Percentiles rank a stretch among this genome's conserved stretches.
Evolutionary conservation across 2,329 filamentous ascomycete genomes (phyloP).

Genomic region (Parastagonospora nodorum): DNA sequence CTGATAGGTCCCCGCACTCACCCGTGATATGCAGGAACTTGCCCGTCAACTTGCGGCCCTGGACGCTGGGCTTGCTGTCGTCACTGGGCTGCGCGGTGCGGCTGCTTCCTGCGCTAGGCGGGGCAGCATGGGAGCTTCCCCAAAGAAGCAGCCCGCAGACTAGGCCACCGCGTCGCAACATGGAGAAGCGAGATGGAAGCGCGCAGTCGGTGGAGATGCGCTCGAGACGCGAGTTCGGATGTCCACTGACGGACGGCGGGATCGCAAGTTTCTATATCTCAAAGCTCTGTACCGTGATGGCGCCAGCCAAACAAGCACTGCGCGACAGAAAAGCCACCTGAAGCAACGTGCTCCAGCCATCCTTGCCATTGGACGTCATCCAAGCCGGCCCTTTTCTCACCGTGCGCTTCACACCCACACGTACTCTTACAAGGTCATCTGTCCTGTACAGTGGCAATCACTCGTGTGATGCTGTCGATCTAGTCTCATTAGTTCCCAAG

Average conservation of each 20-base stretch:
- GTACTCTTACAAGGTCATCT: neutral
- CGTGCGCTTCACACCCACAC: too few species aligned
- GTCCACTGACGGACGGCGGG: constrained; percentile 2
- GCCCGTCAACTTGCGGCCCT: constrained; percentile 54
- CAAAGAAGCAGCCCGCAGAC: constrained; percentile 34
- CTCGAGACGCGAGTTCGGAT: neutral
- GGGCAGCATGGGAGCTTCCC: constrained; percentile 32
- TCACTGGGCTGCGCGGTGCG: constrained; percentile 9
- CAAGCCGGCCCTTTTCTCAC: neutral
- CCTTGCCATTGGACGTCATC: constrained; percentile 34
- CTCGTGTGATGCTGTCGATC: too few species aligned
- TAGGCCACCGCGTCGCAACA: constrained; percentile 32
- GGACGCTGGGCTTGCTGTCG: constrained; percentile 12
- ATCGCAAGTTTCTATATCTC: constrained; percentile 19
- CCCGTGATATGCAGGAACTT: constrained; percentile 89
- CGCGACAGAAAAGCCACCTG: constrained; percentile 15
- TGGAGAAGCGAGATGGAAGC: constrained; percentile 10
- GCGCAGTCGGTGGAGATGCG: neutral
- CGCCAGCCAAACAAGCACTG: constrained; percentile 8
- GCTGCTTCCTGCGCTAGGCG: constrained; percentile 23
- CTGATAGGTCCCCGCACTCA: constrained; percentile 45
- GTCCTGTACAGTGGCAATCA: neutral
- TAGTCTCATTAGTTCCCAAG: too few species aligned
- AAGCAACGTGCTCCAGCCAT: constrained; percentile 24
- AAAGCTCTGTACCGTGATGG: constrained; percentile 29